These are phyloP conservation scores for Massarina eburnea DNA, from an alignment of 2,329 filamentous ascomycete species.

Conservation along the genomic window DNA sequence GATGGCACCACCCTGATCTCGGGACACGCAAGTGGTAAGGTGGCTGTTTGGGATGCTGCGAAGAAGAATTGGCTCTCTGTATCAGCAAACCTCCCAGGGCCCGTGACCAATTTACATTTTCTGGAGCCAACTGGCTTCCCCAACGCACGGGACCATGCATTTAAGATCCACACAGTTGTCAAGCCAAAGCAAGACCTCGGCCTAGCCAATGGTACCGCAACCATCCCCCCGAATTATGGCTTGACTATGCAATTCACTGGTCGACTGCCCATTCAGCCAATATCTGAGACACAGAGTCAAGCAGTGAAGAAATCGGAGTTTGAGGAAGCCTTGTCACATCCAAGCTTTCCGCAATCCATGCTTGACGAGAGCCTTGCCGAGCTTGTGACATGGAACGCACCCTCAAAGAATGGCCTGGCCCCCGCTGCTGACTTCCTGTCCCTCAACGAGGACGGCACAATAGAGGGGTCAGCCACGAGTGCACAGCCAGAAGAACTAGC, in stretches of 20 bases:
- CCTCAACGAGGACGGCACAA: slow-evolving; percentile 13
- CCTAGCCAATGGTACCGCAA: slow-evolving; percentile 32
- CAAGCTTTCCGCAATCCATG: slow-evolving; percentile 47
- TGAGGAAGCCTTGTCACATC: slow-evolving; percentile 45
- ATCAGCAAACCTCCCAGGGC: slow-evolving; percentile 72
- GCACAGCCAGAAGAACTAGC: slow-evolving; percentile 33
- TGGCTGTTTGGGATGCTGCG: slow-evolving; percentile 78
- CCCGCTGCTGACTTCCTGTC: slow-evolving; percentile 39
- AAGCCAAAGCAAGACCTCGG: slow-evolving; percentile 76
- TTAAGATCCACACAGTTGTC: slow-evolving; percentile 63
- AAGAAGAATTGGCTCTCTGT: slow-evolving; percentile 68
- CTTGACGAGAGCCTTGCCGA: slow-evolving; percentile 41
- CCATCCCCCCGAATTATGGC: slow-evolving; percentile 61
- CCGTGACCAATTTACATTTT: slow-evolving; percentile 80
- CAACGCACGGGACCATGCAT: slow-evolving; percentile 39
- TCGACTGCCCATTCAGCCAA: slow-evolving; percentile 23
- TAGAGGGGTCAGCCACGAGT: slow-evolving; percentile 4
- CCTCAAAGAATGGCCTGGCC: slow-evolving; percentile 17
- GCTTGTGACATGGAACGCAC: slow-evolving; percentile 30
- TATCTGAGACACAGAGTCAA: slow-evolving; percentile 33
- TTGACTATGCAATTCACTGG: slow-evolving; percentile 64
- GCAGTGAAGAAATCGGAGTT: slow-evolving; percentile 32
- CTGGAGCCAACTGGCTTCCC: slow-evolving; percentile 61
- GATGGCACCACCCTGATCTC: slow-evolving; percentile 80
- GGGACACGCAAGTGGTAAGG: slow-evolving; percentile 77